phyloP scores from a whole-genome alignment of 73 alveolate species.

The Effrenium voratum region DNA sequence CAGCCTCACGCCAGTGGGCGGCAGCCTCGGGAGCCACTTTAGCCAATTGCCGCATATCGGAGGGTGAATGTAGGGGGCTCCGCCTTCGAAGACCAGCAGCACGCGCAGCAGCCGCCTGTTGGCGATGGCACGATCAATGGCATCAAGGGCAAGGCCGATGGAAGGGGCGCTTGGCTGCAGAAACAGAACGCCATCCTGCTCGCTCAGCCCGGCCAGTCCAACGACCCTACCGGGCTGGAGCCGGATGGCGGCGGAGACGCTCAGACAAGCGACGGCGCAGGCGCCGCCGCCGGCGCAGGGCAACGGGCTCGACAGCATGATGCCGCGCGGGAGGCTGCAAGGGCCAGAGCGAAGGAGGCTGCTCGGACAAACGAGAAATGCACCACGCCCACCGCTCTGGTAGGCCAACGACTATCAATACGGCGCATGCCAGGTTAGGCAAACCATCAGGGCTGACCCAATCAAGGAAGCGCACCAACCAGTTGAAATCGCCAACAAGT shows the following conservation, averaged over 20 bases:
- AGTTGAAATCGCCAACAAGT: background rate
- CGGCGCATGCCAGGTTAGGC: background rate
- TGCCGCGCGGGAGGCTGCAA: background rate
- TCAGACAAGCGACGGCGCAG: background rate
- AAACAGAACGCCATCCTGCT: background rate
- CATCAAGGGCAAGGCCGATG: background rate
- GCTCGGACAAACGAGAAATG: background rate
- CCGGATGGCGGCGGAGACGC: background rate
- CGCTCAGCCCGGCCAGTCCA: background rate
- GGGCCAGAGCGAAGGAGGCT: background rate
- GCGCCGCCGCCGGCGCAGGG: background rate
- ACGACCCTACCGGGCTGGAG: too few species aligned
- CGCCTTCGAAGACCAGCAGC: background rate
- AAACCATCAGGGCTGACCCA: background rate
- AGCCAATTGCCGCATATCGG: background rate
- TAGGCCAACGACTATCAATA: background rate
- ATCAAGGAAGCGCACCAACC: background rate
- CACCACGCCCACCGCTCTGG: background rate
- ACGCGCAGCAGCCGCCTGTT: background rate
- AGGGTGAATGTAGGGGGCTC: background rate
- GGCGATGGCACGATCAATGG: slow-evolving; percentile 5
- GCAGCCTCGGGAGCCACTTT: background rate
- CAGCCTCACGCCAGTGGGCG: background rate
- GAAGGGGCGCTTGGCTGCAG: background rate
- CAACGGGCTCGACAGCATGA: background rate